These are phyloP conservation scores for Prunus mongolica DNA, from an alignment of 306 rosid genomes.

Conservation along the genomic window DNA sequence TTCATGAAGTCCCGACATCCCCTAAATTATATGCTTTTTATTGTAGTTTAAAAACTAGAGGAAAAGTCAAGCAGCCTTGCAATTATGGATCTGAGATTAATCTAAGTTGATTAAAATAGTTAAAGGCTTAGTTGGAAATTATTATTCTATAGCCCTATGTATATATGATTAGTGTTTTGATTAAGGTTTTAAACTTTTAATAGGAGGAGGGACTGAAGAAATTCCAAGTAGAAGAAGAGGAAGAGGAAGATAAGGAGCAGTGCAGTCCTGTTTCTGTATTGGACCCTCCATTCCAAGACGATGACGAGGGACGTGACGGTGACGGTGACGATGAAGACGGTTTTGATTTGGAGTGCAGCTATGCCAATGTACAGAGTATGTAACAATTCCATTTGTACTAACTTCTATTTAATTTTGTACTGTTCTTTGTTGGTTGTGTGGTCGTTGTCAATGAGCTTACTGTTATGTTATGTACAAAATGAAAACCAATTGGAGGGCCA, in stretches of 20 bases:
- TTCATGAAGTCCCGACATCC: slow-evolving; percentile 28
- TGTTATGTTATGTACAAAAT: not conserved
- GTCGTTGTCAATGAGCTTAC: slow-evolving; percentile 45
- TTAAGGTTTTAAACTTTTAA: not conserved
- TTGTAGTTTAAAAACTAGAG: slow-evolving; percentile 11
- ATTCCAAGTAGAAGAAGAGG: slow-evolving; percentile 39
- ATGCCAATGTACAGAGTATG: slow-evolving; percentile 86
- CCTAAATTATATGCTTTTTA: slow-evolving; percentile 9
- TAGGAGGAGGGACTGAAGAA: slow-evolving; percentile 40
- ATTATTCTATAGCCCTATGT: no score
- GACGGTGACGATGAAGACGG: slow-evolving; percentile 26
- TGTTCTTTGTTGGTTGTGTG: slow-evolving; percentile 36
- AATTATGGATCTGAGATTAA: slow-evolving; percentile 28
- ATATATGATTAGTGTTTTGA: not conserved
- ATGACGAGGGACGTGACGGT: slow-evolving; percentile 43
- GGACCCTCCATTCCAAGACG: slow-evolving; percentile 87
- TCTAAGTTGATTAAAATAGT: slow-evolving; percentile 21
- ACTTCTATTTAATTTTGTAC: slow-evolving; percentile 8
- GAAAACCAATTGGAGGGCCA: slow-evolving; percentile 6
- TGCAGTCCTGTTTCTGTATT: slow-evolving; percentile 89
- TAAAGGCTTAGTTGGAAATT: not conserved
- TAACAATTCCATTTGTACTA: slow-evolving; percentile 11
- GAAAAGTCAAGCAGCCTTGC: slow-evolving; percentile 31
- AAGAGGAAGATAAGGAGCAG: slow-evolving; percentile 77
- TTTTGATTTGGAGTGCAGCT: slow-evolving; percentile 76